A percentile compares a stretch with the other conserved stretches of the same genome.
Evolutionary conservation across 306 rosid genomes (phyloP).

Genomic region (Prunus fruticosa): DNA sequence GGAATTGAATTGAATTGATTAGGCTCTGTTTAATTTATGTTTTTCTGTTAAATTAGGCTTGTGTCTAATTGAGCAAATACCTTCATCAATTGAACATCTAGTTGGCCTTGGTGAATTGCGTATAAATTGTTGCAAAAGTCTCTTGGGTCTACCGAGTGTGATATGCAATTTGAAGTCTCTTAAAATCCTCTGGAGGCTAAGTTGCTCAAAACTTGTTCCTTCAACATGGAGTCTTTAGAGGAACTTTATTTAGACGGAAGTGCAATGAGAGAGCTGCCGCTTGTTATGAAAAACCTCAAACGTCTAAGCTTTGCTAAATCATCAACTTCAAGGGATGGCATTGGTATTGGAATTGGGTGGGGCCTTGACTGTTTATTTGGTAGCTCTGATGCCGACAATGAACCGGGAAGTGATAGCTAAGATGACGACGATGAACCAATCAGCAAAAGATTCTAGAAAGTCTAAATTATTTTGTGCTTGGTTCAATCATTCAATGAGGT

Average conservation of each 20-base stretch:
- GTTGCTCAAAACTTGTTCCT: conserved; percentile 1
- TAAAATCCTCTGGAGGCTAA: not conserved
- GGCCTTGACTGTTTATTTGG: too few relatives aligned
- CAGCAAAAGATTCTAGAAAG: too few relatives aligned
- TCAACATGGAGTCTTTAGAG: not conserved
- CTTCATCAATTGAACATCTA: not conserved
- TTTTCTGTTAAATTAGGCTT: too few relatives aligned
- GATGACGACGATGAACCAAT: too few relatives aligned
- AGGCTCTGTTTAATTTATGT: too few relatives aligned
- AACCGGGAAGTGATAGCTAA: too few relatives aligned
- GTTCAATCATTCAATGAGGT: too few relatives aligned
- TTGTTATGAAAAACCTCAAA: not conserved
- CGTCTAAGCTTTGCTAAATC: not conserved
- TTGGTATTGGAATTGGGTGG: too few relatives aligned
- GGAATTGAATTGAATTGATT: too few relatives aligned
- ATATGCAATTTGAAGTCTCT: not conserved
- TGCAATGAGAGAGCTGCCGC: not conserved
- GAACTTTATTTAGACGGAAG: not conserved
- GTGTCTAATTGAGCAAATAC: not conserved
- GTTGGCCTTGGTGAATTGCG: not conserved
- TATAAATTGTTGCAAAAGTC: not conserved
- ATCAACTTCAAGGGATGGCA: not conserved
- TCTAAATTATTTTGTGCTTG: too few relatives aligned
- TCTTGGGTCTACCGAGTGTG: not conserved
- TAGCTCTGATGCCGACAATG: too few relatives aligned